Evolutionary conservation across 495 filamentous ascomycete genomes (phyloP).

Genomic region (Lentithecium fluviatile): DNA sequence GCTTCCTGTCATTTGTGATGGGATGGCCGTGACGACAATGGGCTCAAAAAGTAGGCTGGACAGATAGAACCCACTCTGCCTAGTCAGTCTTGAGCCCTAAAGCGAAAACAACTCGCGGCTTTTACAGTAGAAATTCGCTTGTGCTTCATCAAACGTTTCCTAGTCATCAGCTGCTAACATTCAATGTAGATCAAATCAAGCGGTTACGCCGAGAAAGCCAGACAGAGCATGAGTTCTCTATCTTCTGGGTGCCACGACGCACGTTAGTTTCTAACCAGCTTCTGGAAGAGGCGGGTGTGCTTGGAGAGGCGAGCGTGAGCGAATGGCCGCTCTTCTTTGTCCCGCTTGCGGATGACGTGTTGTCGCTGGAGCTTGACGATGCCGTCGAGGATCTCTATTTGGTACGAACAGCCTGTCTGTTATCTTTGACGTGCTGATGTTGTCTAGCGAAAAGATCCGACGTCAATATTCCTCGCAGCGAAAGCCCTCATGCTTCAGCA

Average conservation of each 20-base stretch:
- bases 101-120: slow-evolving; percentile 46
- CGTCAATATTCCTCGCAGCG: slow-evolving; percentile 79
- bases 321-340: slow-evolving; percentile 88
- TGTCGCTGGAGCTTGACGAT: slow-evolving; percentile 86
- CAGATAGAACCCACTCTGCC: slow-evolving; percentile 59
- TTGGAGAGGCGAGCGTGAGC: slow-evolving; percentile 85
- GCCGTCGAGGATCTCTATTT: slow-evolving; percentile 85
- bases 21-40: slow-evolving; percentile 19
- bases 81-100: slow-evolving; percentile 67
- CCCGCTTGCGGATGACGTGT: slow-evolving; percentile 83
- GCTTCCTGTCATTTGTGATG: background rate
- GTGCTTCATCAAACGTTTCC: slow-evolving; percentile 10
- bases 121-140: slow-evolving; percentile 17
- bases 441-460: slow-evolving; percentile 77
- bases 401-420: slow-evolving; percentile 46
- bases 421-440: slow-evolving; percentile 40
- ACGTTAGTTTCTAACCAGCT: slow-evolving; percentile 89
- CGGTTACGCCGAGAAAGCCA: slow-evolving; percentile 79
- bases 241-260: slow-evolving; percentile 90
- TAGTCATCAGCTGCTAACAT: slow-evolving; percentile 28
- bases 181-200: slow-evolving; percentile 77
- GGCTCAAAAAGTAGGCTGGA: slow-evolving; percentile 63
- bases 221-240: slow-evolving; percentile 88
- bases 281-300: slow-evolving; percentile 86
- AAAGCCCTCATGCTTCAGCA: slow-evolving; percentile 95